Evolutionary conservation across 345 rosid species (phyloP).

Genomic region (Eucalyptus brandiana): DNA sequence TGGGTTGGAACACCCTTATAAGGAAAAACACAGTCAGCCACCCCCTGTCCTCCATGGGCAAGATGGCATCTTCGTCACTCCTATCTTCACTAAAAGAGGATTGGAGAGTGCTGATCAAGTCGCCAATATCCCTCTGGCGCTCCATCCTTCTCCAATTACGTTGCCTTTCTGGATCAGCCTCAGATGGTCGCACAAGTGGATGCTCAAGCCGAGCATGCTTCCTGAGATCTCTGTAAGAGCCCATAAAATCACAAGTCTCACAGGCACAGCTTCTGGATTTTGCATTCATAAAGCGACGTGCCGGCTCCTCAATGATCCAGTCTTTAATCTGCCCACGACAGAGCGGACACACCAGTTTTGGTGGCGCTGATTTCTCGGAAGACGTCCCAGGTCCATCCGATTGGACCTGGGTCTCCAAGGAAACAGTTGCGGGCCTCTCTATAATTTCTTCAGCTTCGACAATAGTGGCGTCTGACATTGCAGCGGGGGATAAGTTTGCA

Average conservation of each 20-base stretch:
- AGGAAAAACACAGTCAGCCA: slow-evolving; percentile 87
- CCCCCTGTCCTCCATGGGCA: slow-evolving; percentile 59
- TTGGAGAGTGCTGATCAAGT: slow-evolving; percentile 82
- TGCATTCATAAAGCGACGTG: slow-evolving; percentile 77
- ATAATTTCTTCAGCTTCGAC: slow-evolving; percentile 13
- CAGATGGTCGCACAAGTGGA: slow-evolving; percentile 80
- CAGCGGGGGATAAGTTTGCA: neutral
- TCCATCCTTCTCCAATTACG: slow-evolving; percentile 94
- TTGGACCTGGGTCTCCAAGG: neutral
- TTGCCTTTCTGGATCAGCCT: slow-evolving; percentile 85
- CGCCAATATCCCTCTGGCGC: slow-evolving; percentile 94
- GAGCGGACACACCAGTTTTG: slow-evolving; percentile 69
- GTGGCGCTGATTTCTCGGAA: slow-evolving; percentile 19
- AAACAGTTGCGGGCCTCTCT: neutral
- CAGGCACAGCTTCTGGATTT: slow-evolving; percentile 81
- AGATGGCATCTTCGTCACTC: neutral
- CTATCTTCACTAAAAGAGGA: slow-evolving; percentile 84
- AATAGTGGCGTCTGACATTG: slow-evolving; percentile 9
- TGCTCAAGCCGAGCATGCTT: slow-evolving; percentile 86
- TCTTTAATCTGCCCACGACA: slow-evolving; percentile 85
- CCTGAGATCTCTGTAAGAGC: slow-evolving; percentile 75
- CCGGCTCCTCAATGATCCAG: slow-evolving; percentile 63
- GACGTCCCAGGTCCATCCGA: neutral
- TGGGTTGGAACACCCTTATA: slow-evolving; percentile 72
- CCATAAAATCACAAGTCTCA: slow-evolving; percentile 69